Evolutionary conservation across 164 flowering plant genomes (phyloP).

Genomic region (Stephania yunnanensis): DNA sequence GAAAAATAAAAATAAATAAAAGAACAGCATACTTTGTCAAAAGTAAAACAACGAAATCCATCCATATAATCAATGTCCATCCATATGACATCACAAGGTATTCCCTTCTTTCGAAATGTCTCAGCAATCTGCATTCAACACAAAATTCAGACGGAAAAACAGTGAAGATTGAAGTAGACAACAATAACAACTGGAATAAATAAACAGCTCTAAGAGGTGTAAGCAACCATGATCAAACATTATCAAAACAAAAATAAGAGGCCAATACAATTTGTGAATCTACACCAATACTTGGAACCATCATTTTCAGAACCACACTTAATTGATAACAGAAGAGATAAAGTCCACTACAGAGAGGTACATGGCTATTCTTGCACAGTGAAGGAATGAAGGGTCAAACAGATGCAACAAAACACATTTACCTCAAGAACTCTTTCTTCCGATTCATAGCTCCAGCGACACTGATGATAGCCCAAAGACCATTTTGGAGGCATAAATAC

Average conservation of each 20-base stretch:
- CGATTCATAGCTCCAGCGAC: constrained; percentile 91
- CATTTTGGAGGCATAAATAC: constrained; percentile 97
- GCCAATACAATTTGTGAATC: neutral
- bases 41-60: constrained; percentile 93
- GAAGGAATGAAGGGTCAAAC: neutral
- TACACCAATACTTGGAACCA: neutral
- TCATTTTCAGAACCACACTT: neutral
- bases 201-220: neutral
- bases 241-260: neutral
- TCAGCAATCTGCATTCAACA: constrained; percentile 48
- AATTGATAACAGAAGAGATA: neutral
- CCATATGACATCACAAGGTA: constrained; percentile 98
- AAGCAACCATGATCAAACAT: neutral
- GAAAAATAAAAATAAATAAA: neutral
- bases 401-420: constrained; percentile 1
- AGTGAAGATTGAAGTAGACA: neutral
- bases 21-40: constrained; percentile 54
- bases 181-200: neutral
- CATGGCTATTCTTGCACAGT: neutral
- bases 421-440: constrained; percentile 76
- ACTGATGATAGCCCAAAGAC: constrained; percentile 94
- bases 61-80: constrained; percentile 99
- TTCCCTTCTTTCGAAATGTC: constrained; percentile 72
- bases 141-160: constrained; percentile 3
- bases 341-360: neutral